Conservation (phyloP, 345 rosid genomes). For the Brassica nigra region DNA sequence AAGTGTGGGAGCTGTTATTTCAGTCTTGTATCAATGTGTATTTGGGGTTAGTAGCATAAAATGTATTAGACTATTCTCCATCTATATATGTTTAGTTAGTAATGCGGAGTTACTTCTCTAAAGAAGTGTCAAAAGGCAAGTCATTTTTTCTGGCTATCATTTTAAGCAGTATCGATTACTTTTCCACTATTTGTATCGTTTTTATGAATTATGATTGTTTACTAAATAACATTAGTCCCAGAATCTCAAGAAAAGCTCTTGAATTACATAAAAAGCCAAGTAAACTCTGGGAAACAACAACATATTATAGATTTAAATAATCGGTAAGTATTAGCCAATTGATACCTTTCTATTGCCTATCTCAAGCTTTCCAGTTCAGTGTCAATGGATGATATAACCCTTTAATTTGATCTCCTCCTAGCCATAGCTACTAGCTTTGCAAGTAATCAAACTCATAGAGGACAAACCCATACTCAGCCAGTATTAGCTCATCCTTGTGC, state of each 20-base stretch:
- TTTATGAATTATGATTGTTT: neutral
- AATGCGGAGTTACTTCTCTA: neutral
- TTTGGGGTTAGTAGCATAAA: neutral
- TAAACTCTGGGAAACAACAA: too few species aligned
- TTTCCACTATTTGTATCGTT: neutral
- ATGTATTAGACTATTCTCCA: slow-evolving; percentile 11
- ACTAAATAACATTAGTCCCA: neutral
- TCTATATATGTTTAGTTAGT: slow-evolving; percentile 11
- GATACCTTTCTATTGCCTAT: neutral
- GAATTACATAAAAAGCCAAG: neutral
- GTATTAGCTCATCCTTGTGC: neutral
- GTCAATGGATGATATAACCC: neutral
- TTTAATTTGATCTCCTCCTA: too few species aligned
- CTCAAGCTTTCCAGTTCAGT: neutral
- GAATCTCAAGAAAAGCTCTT: neutral
- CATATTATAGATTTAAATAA: neutral
- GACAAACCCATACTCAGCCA: neutral
- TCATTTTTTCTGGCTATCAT: slow-evolving; percentile 39
- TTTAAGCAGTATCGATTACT: neutral
- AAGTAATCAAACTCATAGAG: neutral
- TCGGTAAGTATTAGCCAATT: neutral
- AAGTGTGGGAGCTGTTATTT: slow-evolving; percentile 4
- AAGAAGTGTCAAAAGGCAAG: slow-evolving; percentile 37
- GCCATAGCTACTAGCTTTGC: too few species aligned
- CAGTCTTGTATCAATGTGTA: neutral